These are phyloP conservation scores for Boletellus sp. DNA, from an alignment of 768 basidiomycete species.

Conservation along the genomic window DNA sequence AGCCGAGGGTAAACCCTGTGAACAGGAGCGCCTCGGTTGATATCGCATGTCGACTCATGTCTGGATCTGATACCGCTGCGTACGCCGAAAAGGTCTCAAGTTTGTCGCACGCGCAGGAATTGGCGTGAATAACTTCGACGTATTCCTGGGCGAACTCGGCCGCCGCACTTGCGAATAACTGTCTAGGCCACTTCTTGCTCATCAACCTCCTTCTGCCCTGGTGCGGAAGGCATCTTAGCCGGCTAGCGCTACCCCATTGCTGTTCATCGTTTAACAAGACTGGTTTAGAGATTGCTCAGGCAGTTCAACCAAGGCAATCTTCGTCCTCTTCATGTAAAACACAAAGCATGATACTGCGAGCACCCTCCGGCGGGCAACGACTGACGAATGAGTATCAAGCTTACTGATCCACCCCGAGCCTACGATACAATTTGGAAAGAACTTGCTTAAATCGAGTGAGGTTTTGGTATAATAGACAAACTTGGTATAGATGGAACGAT, in stretches of 20 bases:
- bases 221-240: neutral
- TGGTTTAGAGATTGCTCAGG: neutral
- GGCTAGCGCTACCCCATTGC: neutral
- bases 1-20: too few relatives aligned
- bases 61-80: too few relatives aligned
- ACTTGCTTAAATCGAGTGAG: slow-evolving; percentile 33
- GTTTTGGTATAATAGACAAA: slow-evolving; percentile 22
- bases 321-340: slow-evolving; percentile 26
- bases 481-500: slow-evolving; percentile 14
- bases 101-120: too few relatives aligned
- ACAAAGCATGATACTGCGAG: slow-evolving; percentile 25
- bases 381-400: slow-evolving; percentile 26
- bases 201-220: neutral
- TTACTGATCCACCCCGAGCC: slow-evolving; percentile 23
- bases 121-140: too few relatives aligned
- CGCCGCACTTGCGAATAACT: neutral
- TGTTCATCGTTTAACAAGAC: neutral
- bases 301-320: too few relatives aligned
- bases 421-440: slow-evolving; percentile 21
- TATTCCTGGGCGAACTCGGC: neutral
- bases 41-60: too few relatives aligned
- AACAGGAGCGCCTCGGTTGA: too few relatives aligned
- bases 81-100: too few relatives aligned
- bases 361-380: slow-evolving; percentile 29
- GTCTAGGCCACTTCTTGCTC: neutral